Evolutionary conservation across 768 basidiomycete genomes (phyloP), one percentile per base, ranked within the genome.

Genomic region (Rhizopogon vinicolor): DNA sequence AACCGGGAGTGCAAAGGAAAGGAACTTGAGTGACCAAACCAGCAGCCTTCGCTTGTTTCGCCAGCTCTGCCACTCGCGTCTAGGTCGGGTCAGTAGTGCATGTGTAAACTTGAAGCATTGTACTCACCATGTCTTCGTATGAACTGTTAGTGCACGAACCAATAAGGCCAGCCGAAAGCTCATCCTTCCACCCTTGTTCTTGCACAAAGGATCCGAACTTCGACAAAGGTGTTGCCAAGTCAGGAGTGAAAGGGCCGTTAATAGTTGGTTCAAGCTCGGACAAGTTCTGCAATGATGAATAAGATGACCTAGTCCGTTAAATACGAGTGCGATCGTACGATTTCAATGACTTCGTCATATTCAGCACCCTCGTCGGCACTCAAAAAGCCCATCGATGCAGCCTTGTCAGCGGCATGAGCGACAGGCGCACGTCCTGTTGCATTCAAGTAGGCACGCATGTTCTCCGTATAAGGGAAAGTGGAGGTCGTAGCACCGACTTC

Each of bases 401-500:
- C 96, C 55, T 79, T 70, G 63, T 97, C 94, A 0, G 97, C 97
- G 31, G 91, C 91, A 14, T 72, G 74, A 31, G 95, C 95, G 25
- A 96, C 93, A 33, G 88, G 83, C 41, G 81, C 84, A 54, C 97
- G 86, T 48, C 92, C 87, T 8, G 97, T 99, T 18, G 94, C 94
- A 59, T 82, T 77, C 31, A 99, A 83, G 72, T 98, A 99, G 37
- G 83, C 78, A 33, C 85, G 80, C 96, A 98, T 98, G 64, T 84
- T 84, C 16, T 82, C 72, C 14, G 93, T 93, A 73, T 98, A 99
- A 5, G 96, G 95, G 80, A 99, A 99, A 6, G 90, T 93, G 1
- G 95, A 96, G 0, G 97, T 98, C 1, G 97, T 99, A n/a, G 97
- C 97, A 40, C 97, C 97, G n/a, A 98, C 95, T 76, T 99, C 97